phyloP scores from a whole-genome alignment of 2,329 filamentous ascomycete species.

The Zasmidium cellare region DNA sequence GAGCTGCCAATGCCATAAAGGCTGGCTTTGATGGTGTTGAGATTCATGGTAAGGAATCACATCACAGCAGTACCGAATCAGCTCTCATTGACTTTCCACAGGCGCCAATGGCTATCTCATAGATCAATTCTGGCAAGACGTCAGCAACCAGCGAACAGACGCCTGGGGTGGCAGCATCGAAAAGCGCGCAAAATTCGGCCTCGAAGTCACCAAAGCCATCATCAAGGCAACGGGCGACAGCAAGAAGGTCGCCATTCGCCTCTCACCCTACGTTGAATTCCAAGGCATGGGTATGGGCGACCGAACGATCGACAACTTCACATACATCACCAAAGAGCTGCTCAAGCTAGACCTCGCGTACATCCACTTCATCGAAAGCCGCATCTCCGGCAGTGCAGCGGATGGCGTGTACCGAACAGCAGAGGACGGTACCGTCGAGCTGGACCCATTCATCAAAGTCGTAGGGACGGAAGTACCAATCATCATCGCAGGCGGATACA shows the following conservation, averaged over 20 bases:
- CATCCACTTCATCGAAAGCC: slow-evolving; percentile 43
- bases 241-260: slow-evolving; percentile 52
- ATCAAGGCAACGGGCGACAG: slow-evolving; percentile 50
- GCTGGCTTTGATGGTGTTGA: slow-evolving; percentile 63
- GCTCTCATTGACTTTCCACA: slow-evolving; percentile 5
- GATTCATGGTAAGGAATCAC: slow-evolving; percentile 37
- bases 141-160: slow-evolving; percentile 53
- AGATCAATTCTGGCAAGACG: slow-evolving; percentile 62
- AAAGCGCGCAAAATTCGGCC: slow-evolving; percentile 50
- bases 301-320: slow-evolving; percentile 58
- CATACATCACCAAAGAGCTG: slow-evolving; percentile 53
- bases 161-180: slow-evolving; percentile 46
- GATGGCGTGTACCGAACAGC: slow-evolving; percentile 31
- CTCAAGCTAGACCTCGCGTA: slow-evolving; percentile 57
- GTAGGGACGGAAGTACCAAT: slow-evolving; percentile 32
- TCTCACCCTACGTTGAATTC: slow-evolving; percentile 61
- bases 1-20: slow-evolving; percentile 43
- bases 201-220: slow-evolving; percentile 55
- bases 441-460: slow-evolving; percentile 22
- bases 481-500: slow-evolving; percentile 45
- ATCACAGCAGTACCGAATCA: not conserved
- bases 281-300: slow-evolving; percentile 64
- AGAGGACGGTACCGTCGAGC: slow-evolving; percentile 28
- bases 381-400: slow-evolving; percentile 30
- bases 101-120: slow-evolving; percentile 55